These are phyloP conservation scores for Diplogelasinospora grovesii DNA, from an alignment of 495 filamentous ascomycete genomes.

Conservation along the genomic window DNA sequence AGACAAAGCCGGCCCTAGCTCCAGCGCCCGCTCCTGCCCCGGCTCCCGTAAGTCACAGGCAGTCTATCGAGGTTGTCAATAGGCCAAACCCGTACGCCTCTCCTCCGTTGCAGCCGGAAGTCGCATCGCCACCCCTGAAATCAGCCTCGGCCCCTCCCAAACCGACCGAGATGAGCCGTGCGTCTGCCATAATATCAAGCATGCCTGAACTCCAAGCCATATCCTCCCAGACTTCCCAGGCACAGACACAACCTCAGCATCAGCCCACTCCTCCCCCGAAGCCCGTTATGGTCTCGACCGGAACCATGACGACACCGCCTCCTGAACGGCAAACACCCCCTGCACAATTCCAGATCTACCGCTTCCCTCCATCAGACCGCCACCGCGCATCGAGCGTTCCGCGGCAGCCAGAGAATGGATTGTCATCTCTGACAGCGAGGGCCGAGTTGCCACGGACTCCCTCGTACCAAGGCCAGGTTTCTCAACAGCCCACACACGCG, in stretches of 20 bases:
- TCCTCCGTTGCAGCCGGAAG: conserved; percentile 6
- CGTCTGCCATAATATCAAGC: conserved; percentile 46
- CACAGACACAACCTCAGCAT: conserved; percentile 44
- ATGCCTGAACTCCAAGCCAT: conserved; percentile 48
- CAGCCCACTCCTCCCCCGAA: conserved; percentile 55
- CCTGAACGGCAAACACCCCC: conserved; percentile 47
- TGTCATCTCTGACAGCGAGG: conserved; percentile 21
- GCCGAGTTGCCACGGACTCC: conserved; percentile 25
- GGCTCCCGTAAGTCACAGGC: conserved; percentile 22
- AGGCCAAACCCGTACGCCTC: conserved; percentile 17
- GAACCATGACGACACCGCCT: conserved; percentile 81
- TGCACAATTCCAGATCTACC: conserved; percentile 51
- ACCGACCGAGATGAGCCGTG: conserved; percentile 39
- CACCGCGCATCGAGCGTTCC: conserved; percentile 52
- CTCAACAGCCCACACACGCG: conserved; percentile 34
- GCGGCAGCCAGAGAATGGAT: conserved; percentile 31
- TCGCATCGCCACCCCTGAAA: conserved; percentile 25
- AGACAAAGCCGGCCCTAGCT: conserved; percentile 19
- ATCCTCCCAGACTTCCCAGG: conserved; percentile 36
- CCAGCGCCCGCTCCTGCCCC: conserved; percentile 11
- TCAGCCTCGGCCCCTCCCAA: conserved; percentile 33
- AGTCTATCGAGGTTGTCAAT: conserved; percentile 27
- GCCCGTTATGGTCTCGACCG: conserved; percentile 80
- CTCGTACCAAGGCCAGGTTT: conserved; percentile 45
- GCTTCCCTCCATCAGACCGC: conserved; percentile 52